These are phyloP conservation scores for Porphyrellus cyaneotinctus DNA, from an alignment of 768 basidiomycete genomes.

Conservation along the genomic window DNA sequence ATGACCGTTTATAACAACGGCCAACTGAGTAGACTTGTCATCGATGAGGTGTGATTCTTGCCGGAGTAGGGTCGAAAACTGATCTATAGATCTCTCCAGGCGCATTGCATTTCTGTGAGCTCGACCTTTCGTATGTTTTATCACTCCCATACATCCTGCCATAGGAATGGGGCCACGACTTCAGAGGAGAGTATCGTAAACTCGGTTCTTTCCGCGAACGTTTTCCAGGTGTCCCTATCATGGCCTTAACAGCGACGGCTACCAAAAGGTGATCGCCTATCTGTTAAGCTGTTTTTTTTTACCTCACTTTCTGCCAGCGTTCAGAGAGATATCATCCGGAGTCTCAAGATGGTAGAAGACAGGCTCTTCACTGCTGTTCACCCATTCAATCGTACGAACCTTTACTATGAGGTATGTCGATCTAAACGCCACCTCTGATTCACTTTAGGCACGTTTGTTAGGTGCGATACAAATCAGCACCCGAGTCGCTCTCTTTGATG, in stretches of 20 bases:
- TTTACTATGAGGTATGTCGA: constrained; percentile 69
- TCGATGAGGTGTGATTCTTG: constrained; percentile 62
- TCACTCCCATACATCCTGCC: not conserved
- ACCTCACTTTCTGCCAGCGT: constrained; percentile 45
- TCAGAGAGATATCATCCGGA: constrained; percentile 62
- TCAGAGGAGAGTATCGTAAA: constrained; percentile 67
- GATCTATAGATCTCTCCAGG: constrained; percentile 38
- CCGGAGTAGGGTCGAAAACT: not conserved
- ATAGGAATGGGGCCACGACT: constrained; percentile 85
- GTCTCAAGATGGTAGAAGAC: constrained; percentile 53
- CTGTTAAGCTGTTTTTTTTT: not conserved
- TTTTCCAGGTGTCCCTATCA: constrained; percentile 72
- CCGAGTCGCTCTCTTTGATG: constrained; percentile 53
- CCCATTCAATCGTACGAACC: constrained; percentile 76
- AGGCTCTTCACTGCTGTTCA: constrained; percentile 63
- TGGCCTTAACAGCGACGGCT: constrained; percentile 85
- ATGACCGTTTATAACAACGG: constrained; percentile 47
- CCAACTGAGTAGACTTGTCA: constrained; percentile 65
- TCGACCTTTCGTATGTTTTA: not conserved
- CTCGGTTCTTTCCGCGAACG: constrained; percentile 66
- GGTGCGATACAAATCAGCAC: constrained; percentile 61
- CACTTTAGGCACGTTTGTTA: constrained; percentile 20
- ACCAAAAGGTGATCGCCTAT: constrained; percentile 49
- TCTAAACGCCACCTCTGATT: not conserved
- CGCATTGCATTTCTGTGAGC: constrained; percentile 77